A percentile compares a stretch with the other conserved stretches of the same genome.
These are phyloP conservation scores for Melampsora medusae DNA, from an alignment of 1,284 basidiomycete species.

Conservation along the genomic window DNA sequence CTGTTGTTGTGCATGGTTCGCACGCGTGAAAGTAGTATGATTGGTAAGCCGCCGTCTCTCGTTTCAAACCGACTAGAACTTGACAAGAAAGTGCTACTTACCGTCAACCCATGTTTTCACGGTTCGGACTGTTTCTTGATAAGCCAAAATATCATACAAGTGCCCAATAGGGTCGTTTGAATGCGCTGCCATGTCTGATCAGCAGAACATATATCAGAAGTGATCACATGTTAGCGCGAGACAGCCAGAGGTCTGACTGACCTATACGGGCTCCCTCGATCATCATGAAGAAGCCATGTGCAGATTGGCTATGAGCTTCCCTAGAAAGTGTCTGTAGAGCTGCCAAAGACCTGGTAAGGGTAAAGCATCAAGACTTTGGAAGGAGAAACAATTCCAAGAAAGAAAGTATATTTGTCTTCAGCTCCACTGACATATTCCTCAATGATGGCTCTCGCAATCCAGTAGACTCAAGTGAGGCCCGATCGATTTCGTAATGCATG, in stretches of 20 bases:
- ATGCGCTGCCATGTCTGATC: constrained; percentile 48
- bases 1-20: neutral
- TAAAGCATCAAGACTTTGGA: neutral
- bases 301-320: constrained; percentile 38
- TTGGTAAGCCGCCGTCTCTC: neutral
- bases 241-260: constrained; percentile 1
- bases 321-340: constrained; percentile 41
- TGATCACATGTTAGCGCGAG: neutral
- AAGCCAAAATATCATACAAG: constrained; percentile 55
- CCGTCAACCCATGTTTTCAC: constrained; percentile 53
- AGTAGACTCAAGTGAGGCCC: constrained; percentile 34
- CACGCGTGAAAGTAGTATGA: neutral
- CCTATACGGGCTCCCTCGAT: constrained; percentile 48
- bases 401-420: constrained; percentile 10
- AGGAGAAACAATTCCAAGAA: neutral
- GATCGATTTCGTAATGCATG: constrained; percentile 48
- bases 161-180: constrained; percentile 53
- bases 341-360: constrained; percentile 33
- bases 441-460: constrained; percentile 46
- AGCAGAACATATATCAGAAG: neutral
- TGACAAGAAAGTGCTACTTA: neutral
- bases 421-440: constrained; percentile 47
- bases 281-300: constrained; percentile 49
- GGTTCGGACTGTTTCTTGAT: constrained; percentile 53
- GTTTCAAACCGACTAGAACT: neutral